A percentile compares a stretch with the other conserved stretches of the same genome.
Evolutionary conservation across 495 filamentous ascomycete species (phyloP).

Genomic region (Neurospora sublineolata): DNA sequence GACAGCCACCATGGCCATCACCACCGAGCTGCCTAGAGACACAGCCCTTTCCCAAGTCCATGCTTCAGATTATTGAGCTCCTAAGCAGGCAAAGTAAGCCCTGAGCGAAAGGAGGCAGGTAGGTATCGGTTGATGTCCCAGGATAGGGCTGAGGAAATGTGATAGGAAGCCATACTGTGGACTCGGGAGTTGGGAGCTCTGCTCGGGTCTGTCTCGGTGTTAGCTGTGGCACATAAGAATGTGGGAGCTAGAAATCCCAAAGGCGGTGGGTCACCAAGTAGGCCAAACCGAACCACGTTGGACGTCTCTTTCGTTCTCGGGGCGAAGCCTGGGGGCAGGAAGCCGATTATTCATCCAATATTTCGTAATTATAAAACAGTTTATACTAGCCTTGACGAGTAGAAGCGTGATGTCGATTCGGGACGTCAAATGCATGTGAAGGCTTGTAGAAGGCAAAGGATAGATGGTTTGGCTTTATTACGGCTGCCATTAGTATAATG

Average conservation of each 20-base stretch:
- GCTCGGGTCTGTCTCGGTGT: neutral
- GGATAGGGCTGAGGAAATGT: neutral
- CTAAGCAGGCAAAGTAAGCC: neutral
- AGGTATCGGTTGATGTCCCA: neutral
- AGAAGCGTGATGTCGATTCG: neutral
- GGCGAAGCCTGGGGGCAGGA: too few relatives aligned
- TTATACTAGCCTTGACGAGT: neutral
- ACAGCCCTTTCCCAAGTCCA: neutral
- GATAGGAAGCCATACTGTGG: neutral
- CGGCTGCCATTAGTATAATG: too few relatives aligned
- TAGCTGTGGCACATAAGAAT: neutral
- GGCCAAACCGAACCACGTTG: neutral
- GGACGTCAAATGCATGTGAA: too few relatives aligned
- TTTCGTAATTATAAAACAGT: too few relatives aligned
- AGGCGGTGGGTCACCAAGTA: neutral
- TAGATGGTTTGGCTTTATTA: neutral
- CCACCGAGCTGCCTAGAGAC: neutral
- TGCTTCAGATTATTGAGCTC: neutral
- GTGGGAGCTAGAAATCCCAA: neutral
- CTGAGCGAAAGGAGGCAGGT: neutral
- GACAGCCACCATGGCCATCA: neutral
- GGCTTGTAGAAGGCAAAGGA: too few relatives aligned
- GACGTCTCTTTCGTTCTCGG: neutral
- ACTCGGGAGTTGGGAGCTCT: neutral
- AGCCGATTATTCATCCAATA: too few relatives aligned